Evolutionary conservation across 345 rosid genomes (phyloP).

Genomic region (Moricandia moricandioides): DNA sequence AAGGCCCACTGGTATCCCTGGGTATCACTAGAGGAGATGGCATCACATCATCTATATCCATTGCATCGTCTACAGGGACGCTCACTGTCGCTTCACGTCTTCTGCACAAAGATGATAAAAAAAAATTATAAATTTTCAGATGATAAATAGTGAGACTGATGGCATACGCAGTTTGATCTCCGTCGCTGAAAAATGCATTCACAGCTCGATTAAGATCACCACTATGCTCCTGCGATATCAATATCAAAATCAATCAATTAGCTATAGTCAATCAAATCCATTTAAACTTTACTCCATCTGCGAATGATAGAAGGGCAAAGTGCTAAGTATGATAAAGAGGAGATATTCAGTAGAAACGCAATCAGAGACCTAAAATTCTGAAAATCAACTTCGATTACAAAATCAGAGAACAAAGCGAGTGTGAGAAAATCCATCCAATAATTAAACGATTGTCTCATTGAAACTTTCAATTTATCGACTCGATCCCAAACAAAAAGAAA

Average conservation of each 20-base stretch:
- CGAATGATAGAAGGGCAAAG: no score
- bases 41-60: conserved; percentile 84
- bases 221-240: conserved; percentile 57
- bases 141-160: not conserved
- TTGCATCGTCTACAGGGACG: conserved; percentile 53
- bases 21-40: conserved; percentile 62
- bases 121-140: not conserved
- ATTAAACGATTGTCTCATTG: not conserved
- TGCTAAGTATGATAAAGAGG: no score
- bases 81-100: conserved; percentile 36
- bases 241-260: not conserved
- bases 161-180: conserved; percentile 65
- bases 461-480: conserved; percentile 5
- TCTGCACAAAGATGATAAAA: conserved; percentile 28
- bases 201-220: conserved; percentile 94
- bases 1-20: conserved; percentile 54
- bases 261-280: not conserved
- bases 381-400: not conserved
- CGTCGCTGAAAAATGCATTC: conserved; percentile 82
- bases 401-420: not conserved
- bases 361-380: not conserved
- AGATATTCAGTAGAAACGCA: not conserved
- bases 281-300: not conserved
- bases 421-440: not conserved
- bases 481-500: not conserved